Base-by-base conservation (phyloP, 2,329 filamentous ascomycete genomes). In the Colletotrichum sp. region DNA sequence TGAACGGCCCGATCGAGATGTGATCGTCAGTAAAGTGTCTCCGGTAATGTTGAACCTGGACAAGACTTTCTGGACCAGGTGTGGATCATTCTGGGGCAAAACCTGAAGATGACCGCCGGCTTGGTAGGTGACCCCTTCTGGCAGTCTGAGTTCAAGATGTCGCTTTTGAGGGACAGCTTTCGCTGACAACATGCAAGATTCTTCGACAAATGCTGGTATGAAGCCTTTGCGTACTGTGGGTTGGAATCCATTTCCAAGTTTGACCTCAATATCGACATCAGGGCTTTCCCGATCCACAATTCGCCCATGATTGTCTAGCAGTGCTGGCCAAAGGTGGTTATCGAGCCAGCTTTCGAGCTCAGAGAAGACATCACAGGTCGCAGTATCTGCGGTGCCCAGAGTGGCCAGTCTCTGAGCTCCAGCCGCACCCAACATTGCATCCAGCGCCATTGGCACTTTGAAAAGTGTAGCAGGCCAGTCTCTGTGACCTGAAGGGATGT, bases 331-430 rank as follows among this genome's bases (percentile, higher is more conserved):
- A 7, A 89, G 81, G 2, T 84, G 81, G 1, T 88, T 86, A 75
- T 94, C 92, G 76, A 92, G 89, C 93, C 93, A 95, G 5, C 84
- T 85, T 78, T 95, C 93, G 78, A 95, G 88, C 71, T 92, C 90
- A 69, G 89, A 89, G 78, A 94, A 93, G 85, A 94, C 92, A 79
- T 94, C 91, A n/a, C 91, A 89, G 16, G 87, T 85, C 1, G 91
- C 90, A n/a, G 89, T 92, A 79, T 95, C 92, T 0, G 91, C 8
- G 18, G 57, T 62, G 10, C 92, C 92, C 64, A 90, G 83, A 0
- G 88, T 15, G 69, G 81, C 73, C 60, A 89, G 81, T 21, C 85
- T 83, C 69, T 78, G 76, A 9, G 79, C 81, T 9, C 82, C 83
- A 24, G 28, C 57, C 6, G 57, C 57, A n/a, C 9, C 26, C 28